These are phyloP conservation scores for Wickerhamiella pararugosa DNA, from an alignment of 1,139 yeast species.

Conservation along the genomic window DNA sequence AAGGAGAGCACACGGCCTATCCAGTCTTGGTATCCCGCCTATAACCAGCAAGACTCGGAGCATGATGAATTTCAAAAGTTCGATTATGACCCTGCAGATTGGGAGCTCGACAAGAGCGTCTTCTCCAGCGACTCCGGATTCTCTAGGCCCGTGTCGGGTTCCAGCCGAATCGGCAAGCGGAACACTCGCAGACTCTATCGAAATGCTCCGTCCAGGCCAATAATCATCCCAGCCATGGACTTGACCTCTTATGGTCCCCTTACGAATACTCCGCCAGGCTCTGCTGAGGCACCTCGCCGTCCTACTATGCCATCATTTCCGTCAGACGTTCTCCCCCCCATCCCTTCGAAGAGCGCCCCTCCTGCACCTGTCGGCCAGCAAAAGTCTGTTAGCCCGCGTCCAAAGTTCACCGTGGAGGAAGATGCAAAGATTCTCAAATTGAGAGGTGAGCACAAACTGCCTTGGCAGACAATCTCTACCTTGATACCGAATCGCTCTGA, in stretches of 20 bases:
- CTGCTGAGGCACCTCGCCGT: background rate
- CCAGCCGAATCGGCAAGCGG: too few species aligned
- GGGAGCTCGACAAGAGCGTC: too few species aligned
- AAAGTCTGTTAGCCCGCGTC: background rate
- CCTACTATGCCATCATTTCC: background rate
- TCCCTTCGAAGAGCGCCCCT: background rate
- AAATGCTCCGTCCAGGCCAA: too few species aligned
- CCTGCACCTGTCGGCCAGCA: background rate
- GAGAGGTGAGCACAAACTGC: constrained; percentile 3
- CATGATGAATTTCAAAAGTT: too few species aligned
- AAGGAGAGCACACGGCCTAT: too few species aligned
- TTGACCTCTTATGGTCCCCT: background rate
- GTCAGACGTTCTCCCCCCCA: background rate
- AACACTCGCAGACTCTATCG: too few species aligned
- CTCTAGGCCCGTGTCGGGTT: too few species aligned
- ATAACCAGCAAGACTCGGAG: too few species aligned
- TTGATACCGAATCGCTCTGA: constrained; percentile 8
- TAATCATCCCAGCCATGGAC: too few species aligned
- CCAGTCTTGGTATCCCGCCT: too few species aligned
- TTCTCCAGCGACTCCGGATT: too few species aligned
- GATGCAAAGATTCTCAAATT: constrained; percentile 6
- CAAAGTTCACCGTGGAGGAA: constrained; percentile 8
- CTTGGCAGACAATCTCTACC: constrained; percentile 7
- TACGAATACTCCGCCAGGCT: background rate
- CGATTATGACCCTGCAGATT: too few species aligned